Evolutionary conservation across 306 rosid species (phyloP), one percentile per base, ranked within the genome.

Genomic region (Lablab purpureus): DNA sequence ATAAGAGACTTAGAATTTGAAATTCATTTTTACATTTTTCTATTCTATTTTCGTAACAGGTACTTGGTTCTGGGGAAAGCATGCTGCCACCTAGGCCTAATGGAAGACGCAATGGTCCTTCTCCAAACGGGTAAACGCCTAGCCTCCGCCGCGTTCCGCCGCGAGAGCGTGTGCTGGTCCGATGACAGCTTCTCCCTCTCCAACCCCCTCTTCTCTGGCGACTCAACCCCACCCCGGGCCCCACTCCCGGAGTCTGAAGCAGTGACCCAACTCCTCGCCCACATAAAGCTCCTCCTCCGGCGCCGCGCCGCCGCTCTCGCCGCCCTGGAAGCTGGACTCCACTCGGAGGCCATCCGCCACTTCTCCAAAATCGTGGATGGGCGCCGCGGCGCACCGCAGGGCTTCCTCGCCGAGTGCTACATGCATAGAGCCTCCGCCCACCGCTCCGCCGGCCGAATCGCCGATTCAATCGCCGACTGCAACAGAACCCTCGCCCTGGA

Each of bases 81-180:
- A 25, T 95, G 99, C 76, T 88, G 89, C 83, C 98, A 91, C 68
- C 82, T 95, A 19, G 99, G 99, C 46, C 88, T 95, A 50, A 90
- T 95, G 98, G 99, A 95, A 51, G 99, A 95, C 47, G 98, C 99
- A 28, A 86, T 93, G 97, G 97, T 85, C 54, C 98, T 95, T 51
- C 97, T 95, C 46, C 98, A 95, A 80, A 93, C 99, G 12, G 97
- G 98, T 0, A 95, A 95, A 73, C 96, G 99, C 10, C 93, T 95
- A 0, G 98, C 99, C 52, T 84, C 81, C 7, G 99, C 96, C 18
- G 98, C 99, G 0, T 91, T 91, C 80, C 99, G 99, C 75, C 99
- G 97, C 7, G 91, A 95, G 22, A 95, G 99, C 62, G 83, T 91
- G 9, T 87, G 90, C 76, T 90, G 90, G 92, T 84, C 98, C 6